A percentile compares a stretch with the other conserved stretches of the same genome.
Evolutionary conservation across 2,329 filamentous ascomycete species (phyloP).

Genomic region (Fusarium austroafricanum): DNA sequence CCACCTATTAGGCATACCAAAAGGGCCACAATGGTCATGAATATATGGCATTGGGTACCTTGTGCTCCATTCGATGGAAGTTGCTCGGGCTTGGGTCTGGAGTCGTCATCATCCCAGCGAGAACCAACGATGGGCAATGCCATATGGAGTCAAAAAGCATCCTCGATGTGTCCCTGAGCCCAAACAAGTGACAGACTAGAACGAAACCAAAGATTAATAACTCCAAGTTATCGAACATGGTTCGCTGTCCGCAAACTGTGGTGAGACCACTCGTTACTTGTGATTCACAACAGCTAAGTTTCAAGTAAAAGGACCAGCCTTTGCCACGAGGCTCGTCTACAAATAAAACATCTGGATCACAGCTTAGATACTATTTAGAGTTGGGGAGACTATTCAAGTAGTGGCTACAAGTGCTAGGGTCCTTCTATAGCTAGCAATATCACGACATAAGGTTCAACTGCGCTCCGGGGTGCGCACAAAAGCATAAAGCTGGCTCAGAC

Average conservation of each 20-base stretch:
- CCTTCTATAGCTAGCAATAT: too few species aligned
- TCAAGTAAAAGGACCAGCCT: too few species aligned
- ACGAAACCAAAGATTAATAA: neutral
- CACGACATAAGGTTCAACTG: too few species aligned
- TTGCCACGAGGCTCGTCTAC: too few species aligned
- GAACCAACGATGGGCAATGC: neutral
- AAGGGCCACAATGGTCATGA: neutral
- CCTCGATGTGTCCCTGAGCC: neutral
- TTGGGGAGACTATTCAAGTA: too few species aligned
- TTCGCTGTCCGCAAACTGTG: neutral
- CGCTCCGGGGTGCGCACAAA: too few species aligned
- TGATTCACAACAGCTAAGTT: neutral
- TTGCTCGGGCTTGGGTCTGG: neutral
- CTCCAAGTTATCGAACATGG: neutral
- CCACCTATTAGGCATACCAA: neutral
- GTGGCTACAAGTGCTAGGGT: too few species aligned
- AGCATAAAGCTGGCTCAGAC: too few species aligned
- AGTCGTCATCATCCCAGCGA: too few species aligned
- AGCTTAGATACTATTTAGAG: too few species aligned
- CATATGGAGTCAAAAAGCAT: neutral
- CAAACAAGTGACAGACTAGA: neutral
- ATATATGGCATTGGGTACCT: rapidly evolving
- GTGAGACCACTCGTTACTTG: neutral
- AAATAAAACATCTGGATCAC: too few species aligned
- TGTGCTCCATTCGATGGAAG: neutral